phyloP scores from a whole-genome alignment of 371 early-diverging fungal species.

The Vairimorpha ceranae region DNA sequence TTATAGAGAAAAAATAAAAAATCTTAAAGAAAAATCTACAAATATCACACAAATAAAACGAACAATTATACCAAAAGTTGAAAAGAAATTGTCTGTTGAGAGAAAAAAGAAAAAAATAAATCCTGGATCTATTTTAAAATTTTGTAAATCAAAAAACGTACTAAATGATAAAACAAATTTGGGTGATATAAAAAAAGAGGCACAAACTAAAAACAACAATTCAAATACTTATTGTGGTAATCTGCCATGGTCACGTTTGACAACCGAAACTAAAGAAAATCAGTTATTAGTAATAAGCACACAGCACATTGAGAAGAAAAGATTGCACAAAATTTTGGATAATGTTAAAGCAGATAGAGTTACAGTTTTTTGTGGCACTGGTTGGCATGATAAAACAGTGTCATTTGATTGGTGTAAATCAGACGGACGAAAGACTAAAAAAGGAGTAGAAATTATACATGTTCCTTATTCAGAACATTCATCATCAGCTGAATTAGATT shows the following conservation, averaged over 20 bases:
- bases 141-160: not conserved
- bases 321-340: not conserved
- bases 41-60: not conserved
- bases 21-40: not conserved
- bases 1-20: not conserved
- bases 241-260: not conserved
- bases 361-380: slow-evolving; percentile 25
- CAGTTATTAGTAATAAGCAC: slow-evolving; percentile 7
- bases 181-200: not conserved
- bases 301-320: not conserved
- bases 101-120: not conserved
- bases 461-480: slow-evolving; percentile 37
- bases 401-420: slow-evolving; percentile 9
- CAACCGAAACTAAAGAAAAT: not conserved
- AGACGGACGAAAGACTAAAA: slow-evolving; percentile 18
- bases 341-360: slow-evolving; percentile 2
- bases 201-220: not conserved
- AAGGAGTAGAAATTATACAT: slow-evolving; percentile 32
- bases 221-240: not conserved
- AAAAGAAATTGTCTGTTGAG: not conserved
- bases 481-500: slow-evolving; percentile 9
- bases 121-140: not conserved
- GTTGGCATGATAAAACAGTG: slow-evolving; percentile 25
- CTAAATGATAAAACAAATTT: not conserved
- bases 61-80: not conserved